phyloP scores from a whole-genome alignment of 306 rosid species.

The Astragalus membranaceus region DNA sequence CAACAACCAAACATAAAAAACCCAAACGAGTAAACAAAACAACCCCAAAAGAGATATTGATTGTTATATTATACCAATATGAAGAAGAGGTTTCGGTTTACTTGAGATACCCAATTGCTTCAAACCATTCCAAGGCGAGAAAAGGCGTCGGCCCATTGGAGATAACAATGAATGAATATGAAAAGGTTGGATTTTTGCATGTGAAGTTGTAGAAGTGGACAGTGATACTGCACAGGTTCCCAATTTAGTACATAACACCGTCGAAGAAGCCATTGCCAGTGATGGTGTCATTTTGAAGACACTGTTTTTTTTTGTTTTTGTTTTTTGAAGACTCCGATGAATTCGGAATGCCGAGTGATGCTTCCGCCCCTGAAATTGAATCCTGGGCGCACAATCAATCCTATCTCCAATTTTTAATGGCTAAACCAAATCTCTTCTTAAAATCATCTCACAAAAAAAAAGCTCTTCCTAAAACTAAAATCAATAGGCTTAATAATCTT shows the following conservation, averaged over 20 bases:
- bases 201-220: slow-evolving; percentile 16
- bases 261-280: slow-evolving; percentile 60
- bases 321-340: background rate
- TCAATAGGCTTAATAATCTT: too few species aligned
- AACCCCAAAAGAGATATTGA: background rate
- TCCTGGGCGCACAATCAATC: background rate
- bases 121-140: slow-evolving; percentile 80
- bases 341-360: background rate
- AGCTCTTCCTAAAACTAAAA: too few species aligned
- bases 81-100: slow-evolving; percentile 32
- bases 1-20: background rate
- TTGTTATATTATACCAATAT: slow-evolving; percentile 26
- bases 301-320: too few species aligned
- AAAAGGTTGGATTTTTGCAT: slow-evolving; percentile 28
- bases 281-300: slow-evolving; percentile 19
- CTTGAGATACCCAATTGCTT: slow-evolving; percentile 66
- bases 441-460: too few species aligned
- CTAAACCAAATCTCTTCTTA: background rate
- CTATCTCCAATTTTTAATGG: background rate
- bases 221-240: slow-evolving; percentile 17
- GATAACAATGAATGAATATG: slow-evolving; percentile 32
- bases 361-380: background rate
- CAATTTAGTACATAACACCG: slow-evolving; percentile 38
- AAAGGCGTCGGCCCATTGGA: slow-evolving; percentile 45
- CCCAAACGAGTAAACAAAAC: background rate